Evolutionary conservation across 257 asterid species (phyloP).

Genomic region (Salvia rosmarinus): DNA sequence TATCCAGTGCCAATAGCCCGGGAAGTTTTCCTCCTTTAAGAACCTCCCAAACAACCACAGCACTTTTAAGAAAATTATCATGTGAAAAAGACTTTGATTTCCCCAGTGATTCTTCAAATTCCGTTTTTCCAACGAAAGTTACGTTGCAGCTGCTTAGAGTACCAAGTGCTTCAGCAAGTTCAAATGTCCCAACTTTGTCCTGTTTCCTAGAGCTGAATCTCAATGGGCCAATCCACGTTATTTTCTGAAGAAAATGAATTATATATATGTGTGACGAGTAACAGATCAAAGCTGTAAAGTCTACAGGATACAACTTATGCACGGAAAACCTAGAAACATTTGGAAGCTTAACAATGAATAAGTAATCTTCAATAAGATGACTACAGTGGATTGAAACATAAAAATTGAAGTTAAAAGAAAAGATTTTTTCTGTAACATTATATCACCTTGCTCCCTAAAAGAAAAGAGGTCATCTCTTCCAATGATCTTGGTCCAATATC

Average conservation of each 20-base stretch:
- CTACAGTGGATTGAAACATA: constrained; percentile 1
- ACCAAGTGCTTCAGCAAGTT: constrained; percentile 61
- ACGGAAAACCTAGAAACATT: constrained; percentile 10
- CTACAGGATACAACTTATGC: constrained; percentile 8
- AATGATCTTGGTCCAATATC: constrained; percentile 87
- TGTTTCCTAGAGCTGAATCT: constrained; percentile 55
- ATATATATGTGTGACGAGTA: constrained; percentile 7
- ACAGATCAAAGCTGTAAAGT: constrained; percentile 26
- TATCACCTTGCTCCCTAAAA: constrained; percentile 73
- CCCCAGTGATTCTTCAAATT: constrained; percentile 39
- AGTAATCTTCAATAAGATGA: constrained; percentile 4
- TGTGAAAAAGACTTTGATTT: constrained; percentile 41
- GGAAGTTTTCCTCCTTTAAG: constrained; percentile 92
- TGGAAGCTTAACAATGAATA: constrained; percentile 6
- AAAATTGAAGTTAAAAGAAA: constrained; percentile 18
- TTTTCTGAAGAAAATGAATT: constrained; percentile 63
- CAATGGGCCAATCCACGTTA: constrained; percentile 80
- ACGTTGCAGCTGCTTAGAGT: constrained; percentile 50
- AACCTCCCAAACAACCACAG: constrained; percentile 81
- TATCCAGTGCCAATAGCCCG: constrained; percentile 88
- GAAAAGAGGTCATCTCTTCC: constrained; percentile 55
- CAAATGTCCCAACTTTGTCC: constrained; percentile 50
- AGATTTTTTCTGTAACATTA: not conserved
- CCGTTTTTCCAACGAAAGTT: constrained; percentile 70
- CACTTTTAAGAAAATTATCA: constrained; percentile 52